A percentile compares a stretch with the other conserved stretches of the same genome.
Conservation (phyloP, 257 asterid species). For the Prunella vulgaris region DNA sequence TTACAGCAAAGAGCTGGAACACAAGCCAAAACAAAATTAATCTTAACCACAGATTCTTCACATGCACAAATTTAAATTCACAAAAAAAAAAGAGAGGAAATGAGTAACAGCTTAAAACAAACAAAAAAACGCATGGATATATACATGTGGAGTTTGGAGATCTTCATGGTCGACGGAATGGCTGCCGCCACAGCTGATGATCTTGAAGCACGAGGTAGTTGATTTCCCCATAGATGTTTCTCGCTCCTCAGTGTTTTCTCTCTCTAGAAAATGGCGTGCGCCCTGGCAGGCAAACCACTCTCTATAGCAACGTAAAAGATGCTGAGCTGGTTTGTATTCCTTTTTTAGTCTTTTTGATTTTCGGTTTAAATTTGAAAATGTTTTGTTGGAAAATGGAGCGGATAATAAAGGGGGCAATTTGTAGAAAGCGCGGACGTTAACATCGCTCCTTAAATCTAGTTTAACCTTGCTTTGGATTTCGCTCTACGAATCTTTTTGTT, state of each 20-base stretch:
- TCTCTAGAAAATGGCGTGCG: constrained; percentile 22
- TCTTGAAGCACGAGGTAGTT: constrained; percentile 69
- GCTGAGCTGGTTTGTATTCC: not conserved
- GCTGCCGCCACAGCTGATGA: constrained; percentile 58
- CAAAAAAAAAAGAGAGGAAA: not conserved
- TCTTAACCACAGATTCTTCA: constrained; percentile 3
- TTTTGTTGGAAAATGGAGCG: constrained; percentile 42
- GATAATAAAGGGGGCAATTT: constrained; percentile 25
- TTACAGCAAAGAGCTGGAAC: not conserved
- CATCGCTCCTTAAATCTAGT: constrained; percentile 40
- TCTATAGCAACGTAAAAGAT: too few species aligned
- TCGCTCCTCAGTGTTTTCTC: constrained; percentile 24
- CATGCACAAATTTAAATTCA: not conserved
- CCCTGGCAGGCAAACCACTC: not conserved
- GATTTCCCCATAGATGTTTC: constrained; percentile 62
- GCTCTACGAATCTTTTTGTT: constrained; percentile 12
- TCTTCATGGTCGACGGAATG: constrained; percentile 61
- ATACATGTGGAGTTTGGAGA: constrained; percentile 51
- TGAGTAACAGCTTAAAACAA: constrained; percentile 9
- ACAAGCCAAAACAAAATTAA: not conserved
- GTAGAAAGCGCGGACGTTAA: constrained; percentile 58
- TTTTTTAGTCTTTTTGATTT: not conserved
- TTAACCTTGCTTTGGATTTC: constrained; percentile 45
- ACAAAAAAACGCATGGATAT: not conserved
- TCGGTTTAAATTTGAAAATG: constrained; percentile 15